Evolutionary conservation across 192 early-diverging fungal species (phyloP), one percentile per base, ranked within the genome.

Genomic region (Thoreauomyces humboldtii): DNA sequence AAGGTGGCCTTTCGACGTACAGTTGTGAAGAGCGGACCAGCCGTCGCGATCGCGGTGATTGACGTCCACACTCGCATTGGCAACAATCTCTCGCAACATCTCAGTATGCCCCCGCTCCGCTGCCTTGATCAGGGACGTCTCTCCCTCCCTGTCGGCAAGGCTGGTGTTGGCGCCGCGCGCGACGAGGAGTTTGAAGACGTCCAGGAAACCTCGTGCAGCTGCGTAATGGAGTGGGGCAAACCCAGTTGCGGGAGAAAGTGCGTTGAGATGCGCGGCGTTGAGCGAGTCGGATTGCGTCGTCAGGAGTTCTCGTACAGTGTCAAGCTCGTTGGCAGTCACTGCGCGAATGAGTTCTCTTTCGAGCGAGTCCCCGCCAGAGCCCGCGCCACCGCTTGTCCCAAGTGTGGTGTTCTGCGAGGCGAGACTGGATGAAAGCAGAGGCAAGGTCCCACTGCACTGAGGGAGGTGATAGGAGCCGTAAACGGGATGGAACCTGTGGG

Each of bases 1-100:
- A 3, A 83, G 61, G 53, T 85, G 76, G 1, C 89, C 90, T 19
- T 76, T 72, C 3, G 84, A 76, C 28, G 78, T 78, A 27, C 89
- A 85, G 65, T 92, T 92, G 72, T 92, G 92, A 29, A 94, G 78
- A 2, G 90, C 83, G 7, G 90, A 88, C 87, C 88, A 92, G 0
- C 89, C 89, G 47, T 91, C 88, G 54, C 77, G 81, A 69, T 94
- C 92, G 19, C 70, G 62, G 41, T 83, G 81, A 57, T 83, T 67
- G 15, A 87, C 77, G 53, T 90, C 78, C 6, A 89, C 88, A 15
- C 29, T 15, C 11, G 77, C 71, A 3, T 77, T 74, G 31, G 71
- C 64, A 19, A 90, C 37, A 32, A 94, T 67, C 54, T 77, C 87
- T 19, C 67, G 67, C 4, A 89, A 83, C 17, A 89, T 78, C 7